These are phyloP conservation scores for Rostrohypoxylon terebratum DNA, from an alignment of 495 filamentous ascomycete species.

Conservation along the genomic window DNA sequence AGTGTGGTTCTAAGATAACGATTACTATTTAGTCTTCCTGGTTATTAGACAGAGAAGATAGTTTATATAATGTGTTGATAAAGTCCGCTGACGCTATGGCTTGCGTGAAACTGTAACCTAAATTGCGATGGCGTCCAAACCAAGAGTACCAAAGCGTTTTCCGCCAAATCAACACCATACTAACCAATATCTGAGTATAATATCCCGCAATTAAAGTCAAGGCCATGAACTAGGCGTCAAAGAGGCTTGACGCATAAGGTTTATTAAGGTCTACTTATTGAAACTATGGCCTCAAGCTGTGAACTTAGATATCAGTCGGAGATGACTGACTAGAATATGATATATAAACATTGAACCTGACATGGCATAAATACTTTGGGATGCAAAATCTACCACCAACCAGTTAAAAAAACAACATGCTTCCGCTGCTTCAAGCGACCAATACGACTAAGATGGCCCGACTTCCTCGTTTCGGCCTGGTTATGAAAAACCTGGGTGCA, in stretches of 20 bases:
- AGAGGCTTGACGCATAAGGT: background rate
- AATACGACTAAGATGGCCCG: background rate
- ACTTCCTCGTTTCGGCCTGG: background rate
- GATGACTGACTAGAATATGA: background rate
- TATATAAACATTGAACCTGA: background rate
- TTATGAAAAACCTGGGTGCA: background rate
- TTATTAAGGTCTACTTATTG: background rate
- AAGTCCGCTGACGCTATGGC: no score
- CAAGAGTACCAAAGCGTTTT: no score
- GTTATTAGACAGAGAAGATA: no score
- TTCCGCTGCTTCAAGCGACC: background rate
- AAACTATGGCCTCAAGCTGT: background rate
- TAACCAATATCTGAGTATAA: background rate
- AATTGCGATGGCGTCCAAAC: background rate
- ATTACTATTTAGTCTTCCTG: no score
- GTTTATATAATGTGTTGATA: no score
- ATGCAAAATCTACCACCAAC: background rate
- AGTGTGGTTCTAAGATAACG: no score
- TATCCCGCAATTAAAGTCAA: background rate
- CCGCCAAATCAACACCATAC: no score
- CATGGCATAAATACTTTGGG: background rate
- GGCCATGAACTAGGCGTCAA: background rate
- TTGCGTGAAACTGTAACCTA: background rate
- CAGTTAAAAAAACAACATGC: background rate
- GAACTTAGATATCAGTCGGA: conserved; percentile 3